Conservation (phyloP, 2,329 filamentous ascomycete species). For the Zelopaecilomyces penicillatus region DNA sequence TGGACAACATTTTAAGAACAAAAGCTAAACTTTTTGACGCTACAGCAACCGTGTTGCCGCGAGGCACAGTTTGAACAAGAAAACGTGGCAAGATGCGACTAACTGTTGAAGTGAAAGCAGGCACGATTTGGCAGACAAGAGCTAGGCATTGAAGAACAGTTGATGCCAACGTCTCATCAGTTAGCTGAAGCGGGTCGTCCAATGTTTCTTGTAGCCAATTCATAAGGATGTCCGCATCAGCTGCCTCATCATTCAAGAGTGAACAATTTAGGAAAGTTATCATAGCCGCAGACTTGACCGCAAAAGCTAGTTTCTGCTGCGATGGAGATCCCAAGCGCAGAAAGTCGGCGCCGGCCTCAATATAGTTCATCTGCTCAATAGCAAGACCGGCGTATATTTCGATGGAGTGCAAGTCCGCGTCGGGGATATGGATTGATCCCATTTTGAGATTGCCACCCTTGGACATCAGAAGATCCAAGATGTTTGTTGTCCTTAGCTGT, state of each 20-base stretch:
- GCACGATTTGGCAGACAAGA: conserved; percentile 67
- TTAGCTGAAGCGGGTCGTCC: conserved; percentile 72
- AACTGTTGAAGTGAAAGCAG: conserved; percentile 63
- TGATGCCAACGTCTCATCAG: conserved; percentile 66
- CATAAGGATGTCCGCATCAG: conserved; percentile 71
- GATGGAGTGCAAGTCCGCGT: conserved; percentile 47
- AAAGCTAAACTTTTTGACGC: conserved; percentile 81
- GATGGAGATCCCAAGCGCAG: conserved; percentile 69
- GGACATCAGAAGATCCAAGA: conserved; percentile 66
- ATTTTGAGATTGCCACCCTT: conserved; percentile 39
- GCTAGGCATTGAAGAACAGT: conserved; percentile 76
- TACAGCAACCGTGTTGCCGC: conserved; percentile 59
- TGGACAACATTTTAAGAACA: conserved; percentile 72
- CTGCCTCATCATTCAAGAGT: conserved; percentile 70
- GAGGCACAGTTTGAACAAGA: conserved; percentile 74
- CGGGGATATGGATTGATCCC: conserved; percentile 25
- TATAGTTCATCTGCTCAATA: conserved; percentile 71
- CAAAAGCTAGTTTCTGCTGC: conserved; percentile 79
- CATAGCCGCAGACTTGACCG: conserved; percentile 75
- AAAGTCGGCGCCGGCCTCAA: conserved; percentile 88
- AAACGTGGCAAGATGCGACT: conserved; percentile 76
- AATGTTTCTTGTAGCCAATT: conserved; percentile 80
- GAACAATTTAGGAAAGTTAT: conserved; percentile 81
- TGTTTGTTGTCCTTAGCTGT: conserved; percentile 50
- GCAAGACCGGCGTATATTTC: conserved; percentile 64